phyloP scores from a whole-genome alignment of 1,284 basidiomycete species.

The Athelia psychrophila region DNA sequence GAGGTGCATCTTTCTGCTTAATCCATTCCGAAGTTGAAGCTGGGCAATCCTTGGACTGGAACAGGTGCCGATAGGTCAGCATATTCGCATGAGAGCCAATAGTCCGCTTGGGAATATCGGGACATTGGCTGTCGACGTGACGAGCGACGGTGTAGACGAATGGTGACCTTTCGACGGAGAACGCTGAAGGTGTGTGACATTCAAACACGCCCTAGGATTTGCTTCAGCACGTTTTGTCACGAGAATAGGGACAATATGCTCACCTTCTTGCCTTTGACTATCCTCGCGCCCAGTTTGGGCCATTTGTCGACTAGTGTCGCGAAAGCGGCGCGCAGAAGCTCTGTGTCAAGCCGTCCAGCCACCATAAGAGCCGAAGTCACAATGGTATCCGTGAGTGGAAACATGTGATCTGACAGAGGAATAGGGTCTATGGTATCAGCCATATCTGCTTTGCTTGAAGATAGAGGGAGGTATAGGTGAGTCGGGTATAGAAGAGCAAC shows the following conservation, averaged over 20 bases:
- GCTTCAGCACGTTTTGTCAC: too few relatives aligned
- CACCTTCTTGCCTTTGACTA: slow-evolving; percentile 1
- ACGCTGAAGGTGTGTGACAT: neutral
- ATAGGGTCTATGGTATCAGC: neutral
- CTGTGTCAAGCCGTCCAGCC: neutral
- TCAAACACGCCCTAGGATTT: neutral
- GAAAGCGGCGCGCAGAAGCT: neutral
- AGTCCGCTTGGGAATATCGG: neutral
- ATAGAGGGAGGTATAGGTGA: too few relatives aligned
- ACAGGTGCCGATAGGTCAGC: too few relatives aligned
- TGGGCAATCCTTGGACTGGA: neutral
- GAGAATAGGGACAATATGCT: neutral
- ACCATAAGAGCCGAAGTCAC: neutral
- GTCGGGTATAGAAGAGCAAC: too few relatives aligned
- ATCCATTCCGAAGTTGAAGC: neutral
- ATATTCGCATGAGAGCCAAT: too few relatives aligned
- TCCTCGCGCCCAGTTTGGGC: slow-evolving; percentile 1
- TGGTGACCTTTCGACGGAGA: slow-evolving; percentile 2
- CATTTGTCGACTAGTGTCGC: neutral
- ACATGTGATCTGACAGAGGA: neutral
- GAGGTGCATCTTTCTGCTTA: slow-evolving; percentile 1
- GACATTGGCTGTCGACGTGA: neutral
- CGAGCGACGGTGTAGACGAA: neutral
- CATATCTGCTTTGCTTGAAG: too few relatives aligned
- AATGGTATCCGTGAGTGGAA: slow-evolving; percentile 1